These are phyloP conservation scores for Vanderwaltozyma yarrowii DNA, from an alignment of 805 yeast species.

Conservation along the genomic window DNA sequence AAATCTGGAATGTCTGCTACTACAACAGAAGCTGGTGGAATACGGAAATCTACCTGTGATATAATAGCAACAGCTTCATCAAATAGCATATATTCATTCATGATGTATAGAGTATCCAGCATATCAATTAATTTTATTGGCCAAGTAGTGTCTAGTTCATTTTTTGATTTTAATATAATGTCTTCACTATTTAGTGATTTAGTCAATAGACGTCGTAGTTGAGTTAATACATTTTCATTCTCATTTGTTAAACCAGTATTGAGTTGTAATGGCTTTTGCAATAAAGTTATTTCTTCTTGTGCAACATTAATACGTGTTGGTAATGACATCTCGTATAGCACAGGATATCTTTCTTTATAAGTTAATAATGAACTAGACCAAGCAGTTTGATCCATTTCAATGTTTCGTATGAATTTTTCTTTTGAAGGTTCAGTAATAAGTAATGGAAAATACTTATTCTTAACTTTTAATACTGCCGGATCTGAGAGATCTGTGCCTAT, in stretches of 20 bases:
- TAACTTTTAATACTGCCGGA: conserved; percentile 19
- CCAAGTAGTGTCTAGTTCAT: conserved; percentile 26
- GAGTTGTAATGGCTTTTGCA: no score
- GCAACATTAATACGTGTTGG: conserved; percentile 4
- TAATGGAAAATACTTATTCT: conserved; percentile 33
- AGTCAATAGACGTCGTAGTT: conserved; percentile 30
- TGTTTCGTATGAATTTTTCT: conserved; percentile 9
- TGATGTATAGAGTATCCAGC: conserved; percentile 40
- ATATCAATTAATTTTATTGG: conserved; percentile 42
- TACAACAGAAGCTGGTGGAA: conserved; percentile 35
- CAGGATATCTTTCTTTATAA: conserved; percentile 18
- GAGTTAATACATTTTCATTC: conserved; percentile 19
- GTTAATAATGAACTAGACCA: conserved; percentile 9
- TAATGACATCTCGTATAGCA: conserved; percentile 18
- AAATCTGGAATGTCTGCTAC: conserved; percentile 40
- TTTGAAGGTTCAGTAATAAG: conserved; percentile 18
- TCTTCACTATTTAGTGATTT: conserved; percentile 33
- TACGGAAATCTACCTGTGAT: conserved; percentile 31
- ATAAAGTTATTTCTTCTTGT: no score
- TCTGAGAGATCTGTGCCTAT: conserved; percentile 9
- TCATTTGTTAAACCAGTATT: background rate
- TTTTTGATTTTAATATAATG: conserved; percentile 2
- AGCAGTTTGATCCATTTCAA: conserved; percentile 4
- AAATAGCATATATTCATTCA: conserved; percentile 34
- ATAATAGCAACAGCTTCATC: conserved; percentile 31